Evolutionary conservation across 2,329 filamentous ascomycete species (phyloP).

Genomic region (Alternaria sp.): DNA sequence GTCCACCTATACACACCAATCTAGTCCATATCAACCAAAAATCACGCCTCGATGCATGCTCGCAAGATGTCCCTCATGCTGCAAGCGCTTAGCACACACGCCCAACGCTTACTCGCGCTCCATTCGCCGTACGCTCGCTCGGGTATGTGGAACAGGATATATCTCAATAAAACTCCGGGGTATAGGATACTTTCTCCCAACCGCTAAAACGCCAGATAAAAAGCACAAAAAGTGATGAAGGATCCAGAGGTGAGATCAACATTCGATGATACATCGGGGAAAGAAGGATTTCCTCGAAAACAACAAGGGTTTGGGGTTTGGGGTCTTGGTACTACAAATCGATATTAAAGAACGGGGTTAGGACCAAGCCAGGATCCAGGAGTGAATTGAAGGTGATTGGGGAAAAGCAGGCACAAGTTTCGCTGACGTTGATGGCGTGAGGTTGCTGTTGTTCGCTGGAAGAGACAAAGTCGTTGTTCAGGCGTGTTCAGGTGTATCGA

Average conservation of each 20-base stretch:
- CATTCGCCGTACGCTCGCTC: constrained; percentile 1
- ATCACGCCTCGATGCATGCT: neutral
- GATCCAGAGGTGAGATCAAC: constrained; percentile 18
- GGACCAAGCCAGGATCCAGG: constrained; percentile 29
- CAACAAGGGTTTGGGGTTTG: neutral
- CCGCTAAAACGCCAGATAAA: constrained; percentile 24
- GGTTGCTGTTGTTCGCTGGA: constrained; percentile 6
- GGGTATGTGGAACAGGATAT: neutral
- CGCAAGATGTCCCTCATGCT: neutral
- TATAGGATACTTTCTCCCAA: constrained; percentile 39
- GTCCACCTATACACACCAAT: neutral
- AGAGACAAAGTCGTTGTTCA: neutral
- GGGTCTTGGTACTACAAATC: constrained; percentile 17
- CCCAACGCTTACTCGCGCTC: constrained; percentile 1
- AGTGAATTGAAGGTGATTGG: constrained; percentile 17
- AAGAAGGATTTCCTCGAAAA: neutral
- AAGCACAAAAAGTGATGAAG: constrained; percentile 9
- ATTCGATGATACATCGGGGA: constrained; percentile 12
- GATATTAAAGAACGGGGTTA: constrained; percentile 18
- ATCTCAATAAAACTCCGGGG: constrained; percentile 22
- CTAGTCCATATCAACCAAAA: constrained; percentile 1
- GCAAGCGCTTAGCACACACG: neutral
- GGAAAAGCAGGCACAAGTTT: neutral
- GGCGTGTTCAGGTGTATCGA: neutral
- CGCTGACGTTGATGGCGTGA: constrained; percentile 7